Conservation (phyloP, 306 rosid species). For the Sicyos baderoa region DNA sequence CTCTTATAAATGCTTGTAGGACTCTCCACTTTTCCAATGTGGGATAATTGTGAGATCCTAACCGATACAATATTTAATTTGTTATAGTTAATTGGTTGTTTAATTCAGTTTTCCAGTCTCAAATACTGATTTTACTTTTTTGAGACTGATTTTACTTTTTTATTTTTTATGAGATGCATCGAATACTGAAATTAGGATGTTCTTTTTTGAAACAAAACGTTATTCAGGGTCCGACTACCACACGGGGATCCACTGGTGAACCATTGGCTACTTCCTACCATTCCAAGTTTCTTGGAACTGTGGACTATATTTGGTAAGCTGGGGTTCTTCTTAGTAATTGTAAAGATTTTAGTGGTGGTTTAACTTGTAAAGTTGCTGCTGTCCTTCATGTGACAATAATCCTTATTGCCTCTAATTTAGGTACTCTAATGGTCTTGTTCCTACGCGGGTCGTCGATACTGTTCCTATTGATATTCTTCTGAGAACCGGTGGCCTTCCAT, state of each 20-base stretch:
- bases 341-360: constrained; percentile 9
- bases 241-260: constrained; percentile 62
- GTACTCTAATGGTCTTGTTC: constrained; percentile 60
- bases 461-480: constrained; percentile 48
- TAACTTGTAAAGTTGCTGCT: constrained; percentile 7
- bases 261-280: constrained; percentile 85
- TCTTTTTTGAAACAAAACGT: constrained; percentile 15
- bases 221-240: constrained; percentile 50
- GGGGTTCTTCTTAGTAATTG: constrained; percentile 10
- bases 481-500: constrained; percentile 71
- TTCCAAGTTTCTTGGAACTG: constrained; percentile 84
- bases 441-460: constrained; percentile 70
- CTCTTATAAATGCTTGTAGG: too few species aligned
- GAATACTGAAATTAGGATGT: background rate
- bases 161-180: too few species aligned
- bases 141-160: too few species aligned
- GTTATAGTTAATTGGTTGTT: too few species aligned
- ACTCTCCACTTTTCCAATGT: too few species aligned
- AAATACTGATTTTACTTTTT: background rate
- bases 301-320: constrained; percentile 80
- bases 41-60: too few species aligned
- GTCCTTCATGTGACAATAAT: constrained; percentile 7
- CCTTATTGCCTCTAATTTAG: constrained; percentile 32
- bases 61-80: too few species aligned
- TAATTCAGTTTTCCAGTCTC: background rate